Base-by-base conservation (phyloP, 106 monocot species). In the Dendrobium chrysotoxum region DNA sequence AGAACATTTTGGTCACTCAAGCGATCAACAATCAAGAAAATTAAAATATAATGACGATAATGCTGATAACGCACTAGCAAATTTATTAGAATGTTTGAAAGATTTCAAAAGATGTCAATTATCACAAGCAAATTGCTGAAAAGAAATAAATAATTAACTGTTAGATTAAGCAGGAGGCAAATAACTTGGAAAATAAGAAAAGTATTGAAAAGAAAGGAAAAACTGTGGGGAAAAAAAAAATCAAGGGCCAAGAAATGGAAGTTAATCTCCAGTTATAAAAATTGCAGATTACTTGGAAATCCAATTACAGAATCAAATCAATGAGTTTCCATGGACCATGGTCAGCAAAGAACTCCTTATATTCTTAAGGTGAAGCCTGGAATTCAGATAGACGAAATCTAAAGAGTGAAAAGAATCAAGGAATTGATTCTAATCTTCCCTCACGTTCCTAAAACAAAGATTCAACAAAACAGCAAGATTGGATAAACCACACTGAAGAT, bases 21-120 rank as follows among this genome's bases (percentile, higher is more conserved):
- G 2, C 7, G 10, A 28, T 28, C 67, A 23, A 3, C 28, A 26
- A 26, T 6, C 66, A 25, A 26, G n/a, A 26, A 4, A 66, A 66
- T 1, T 26, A 66, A 0, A 66, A 23, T 25, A 66, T 66, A n/a
- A n/a, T n/a, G n/a, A n/a, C n/a, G n/a, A 7, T 55, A 88, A 67
- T 28, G 72, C 1, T 3, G 95, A 82, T 20, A 87, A 67, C n/a
- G 35, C 92, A 55, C 54, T 55, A 16, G 9, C 0, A 46, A 46
- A 46, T 46, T 46, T 46, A 46, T 46, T 46, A 46, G 46, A 46
- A 46, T 46, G n/a, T 21, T 21, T 4, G 75, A 79, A 93, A 88
- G 70, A 96, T 53, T 72, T 86, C 86, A 57, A n/a, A n/a, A n/a
- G 10, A 82, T 81, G 88, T 93, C 93, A 21, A 23, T 61, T 10